These are phyloP conservation scores for Zostera marina DNA, from an alignment of 116 monocot species.

Conservation along the genomic window DNA sequence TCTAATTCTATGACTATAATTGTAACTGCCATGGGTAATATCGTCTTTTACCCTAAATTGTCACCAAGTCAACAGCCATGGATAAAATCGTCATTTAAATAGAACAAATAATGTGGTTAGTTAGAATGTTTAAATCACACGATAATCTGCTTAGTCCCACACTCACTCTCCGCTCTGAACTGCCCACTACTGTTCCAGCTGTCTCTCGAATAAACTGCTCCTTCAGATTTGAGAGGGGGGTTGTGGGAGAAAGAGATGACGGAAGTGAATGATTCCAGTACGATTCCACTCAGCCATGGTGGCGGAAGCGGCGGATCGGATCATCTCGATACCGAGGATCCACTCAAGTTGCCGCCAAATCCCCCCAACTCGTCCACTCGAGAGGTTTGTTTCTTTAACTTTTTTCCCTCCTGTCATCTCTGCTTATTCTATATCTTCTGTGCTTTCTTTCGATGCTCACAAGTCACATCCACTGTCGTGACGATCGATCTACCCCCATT, in stretches of 20 bases:
- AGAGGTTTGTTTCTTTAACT: conserved; percentile 22
- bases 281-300: conserved; percentile 46
- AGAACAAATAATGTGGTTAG: too few species aligned
- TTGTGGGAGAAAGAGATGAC: conserved; percentile 16
- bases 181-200: background rate
- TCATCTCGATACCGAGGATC: conserved; percentile 57
- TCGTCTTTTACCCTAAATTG: too few species aligned
- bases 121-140: too few species aligned
- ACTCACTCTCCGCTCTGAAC: too few species aligned
- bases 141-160: too few species aligned
- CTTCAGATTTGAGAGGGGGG: background rate
- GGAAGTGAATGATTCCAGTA: conserved; percentile 43
- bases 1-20: too few species aligned
- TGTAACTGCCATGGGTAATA: too few species aligned
- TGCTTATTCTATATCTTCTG: background rate
- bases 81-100: too few species aligned
- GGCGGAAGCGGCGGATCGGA: conserved; percentile 14
- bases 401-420: background rate
- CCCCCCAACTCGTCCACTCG: conserved; percentile 71
- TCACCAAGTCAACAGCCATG: too few species aligned
- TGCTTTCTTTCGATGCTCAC: too few species aligned
- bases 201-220: background rate
- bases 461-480: too few species aligned
- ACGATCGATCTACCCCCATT: background rate
- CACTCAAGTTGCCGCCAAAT: conserved; percentile 51